Percentiles rank a stretch among this genome's conserved stretches.
phyloP scores from a whole-genome alignment of 2,329 filamentous ascomycete species.

The Alternaria brassicicola region DNA sequence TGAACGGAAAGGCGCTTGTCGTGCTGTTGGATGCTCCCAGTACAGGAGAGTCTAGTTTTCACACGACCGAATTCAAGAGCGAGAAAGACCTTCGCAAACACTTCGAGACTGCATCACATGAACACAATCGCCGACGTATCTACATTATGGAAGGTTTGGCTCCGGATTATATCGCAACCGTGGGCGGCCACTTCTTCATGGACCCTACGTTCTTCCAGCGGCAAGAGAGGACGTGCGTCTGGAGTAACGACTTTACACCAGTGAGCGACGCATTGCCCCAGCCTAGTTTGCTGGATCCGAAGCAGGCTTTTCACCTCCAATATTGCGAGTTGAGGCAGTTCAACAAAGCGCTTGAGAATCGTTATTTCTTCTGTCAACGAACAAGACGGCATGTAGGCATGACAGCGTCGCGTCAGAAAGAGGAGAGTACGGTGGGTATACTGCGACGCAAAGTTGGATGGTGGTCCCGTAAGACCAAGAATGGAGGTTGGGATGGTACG shows the following conservation, averaged over 20 bases:
- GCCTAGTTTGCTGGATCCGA: conserved; percentile 36
- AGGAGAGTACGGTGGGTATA: conserved; percentile 37
- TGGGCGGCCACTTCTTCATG: conserved; percentile 45
- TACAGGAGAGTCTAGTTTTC: conserved; percentile 20
- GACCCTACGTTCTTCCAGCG: conserved; percentile 41
- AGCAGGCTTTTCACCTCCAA: conserved; percentile 38
- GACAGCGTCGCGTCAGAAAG: conserved; percentile 34
- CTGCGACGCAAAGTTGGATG: conserved; percentile 39
- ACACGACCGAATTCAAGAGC: conserved; percentile 22
- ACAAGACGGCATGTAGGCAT: conserved; percentile 43
- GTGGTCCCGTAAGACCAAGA: conserved; percentile 32
- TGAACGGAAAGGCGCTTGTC: conserved; percentile 30
- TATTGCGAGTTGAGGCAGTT: conserved; percentile 46
- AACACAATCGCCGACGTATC: conserved; percentile 29
- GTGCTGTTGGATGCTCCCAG: conserved; percentile 32
- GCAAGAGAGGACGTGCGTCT: conserved; percentile 45
- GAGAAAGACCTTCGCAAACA: conserved; percentile 24
- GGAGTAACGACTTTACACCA: conserved; percentile 45
- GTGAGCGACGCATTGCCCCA: conserved; percentile 43
- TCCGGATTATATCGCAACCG: conserved; percentile 34
- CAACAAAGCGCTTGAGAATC: conserved; percentile 30
- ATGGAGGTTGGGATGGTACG: conserved; percentile 43
- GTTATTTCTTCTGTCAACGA: conserved; percentile 35
- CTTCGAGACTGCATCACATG: conserved; percentile 12
- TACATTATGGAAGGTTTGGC: conserved; percentile 45